A percentile compares a stretch with the other conserved stretches of the same genome.
These are phyloP conservation scores for Excoecaria cochinchinensis DNA, from an alignment of 345 rosid genomes.

Conservation along the genomic window DNA sequence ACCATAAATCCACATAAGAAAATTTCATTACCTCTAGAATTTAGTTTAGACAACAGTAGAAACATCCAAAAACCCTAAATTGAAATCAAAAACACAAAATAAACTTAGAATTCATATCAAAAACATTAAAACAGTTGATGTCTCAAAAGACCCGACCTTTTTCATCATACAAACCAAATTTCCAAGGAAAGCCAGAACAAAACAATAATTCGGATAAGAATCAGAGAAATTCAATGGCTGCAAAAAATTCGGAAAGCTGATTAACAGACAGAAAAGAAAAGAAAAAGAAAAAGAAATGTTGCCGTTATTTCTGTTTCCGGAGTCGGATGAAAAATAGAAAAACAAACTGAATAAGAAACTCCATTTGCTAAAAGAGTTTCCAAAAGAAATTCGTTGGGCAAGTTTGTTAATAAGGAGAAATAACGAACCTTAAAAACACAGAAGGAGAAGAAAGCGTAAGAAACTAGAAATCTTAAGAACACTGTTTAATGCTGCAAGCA, in stretches of 20 bases:
- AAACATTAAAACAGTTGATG: neutral
- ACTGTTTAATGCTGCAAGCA: neutral
- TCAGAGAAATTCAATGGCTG: neutral
- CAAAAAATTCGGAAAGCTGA: neutral
- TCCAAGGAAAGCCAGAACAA: neutral
- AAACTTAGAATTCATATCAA: neutral
- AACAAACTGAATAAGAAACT: conserved; percentile 1
- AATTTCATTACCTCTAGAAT: neutral
- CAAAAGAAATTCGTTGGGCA: neutral
- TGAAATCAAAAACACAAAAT: neutral
- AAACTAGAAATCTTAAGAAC: neutral
- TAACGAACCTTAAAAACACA: neutral
- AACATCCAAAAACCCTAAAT: neutral
- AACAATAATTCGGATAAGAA: conserved; percentile 1
- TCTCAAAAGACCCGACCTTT: neutral
- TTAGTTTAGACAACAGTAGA: neutral
- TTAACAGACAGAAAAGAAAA: neutral
- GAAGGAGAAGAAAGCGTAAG: neutral
- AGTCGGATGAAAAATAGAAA: neutral
- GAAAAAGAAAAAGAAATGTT: neutral
- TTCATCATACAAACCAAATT: neutral
- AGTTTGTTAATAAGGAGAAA: neutral
- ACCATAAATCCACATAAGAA: neutral
- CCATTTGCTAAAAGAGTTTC: neutral
- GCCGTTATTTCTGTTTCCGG: neutral